phyloP scores from a whole-genome alignment of 2,329 filamentous ascomycete species.

The Paecilomyces niveus region DNA sequence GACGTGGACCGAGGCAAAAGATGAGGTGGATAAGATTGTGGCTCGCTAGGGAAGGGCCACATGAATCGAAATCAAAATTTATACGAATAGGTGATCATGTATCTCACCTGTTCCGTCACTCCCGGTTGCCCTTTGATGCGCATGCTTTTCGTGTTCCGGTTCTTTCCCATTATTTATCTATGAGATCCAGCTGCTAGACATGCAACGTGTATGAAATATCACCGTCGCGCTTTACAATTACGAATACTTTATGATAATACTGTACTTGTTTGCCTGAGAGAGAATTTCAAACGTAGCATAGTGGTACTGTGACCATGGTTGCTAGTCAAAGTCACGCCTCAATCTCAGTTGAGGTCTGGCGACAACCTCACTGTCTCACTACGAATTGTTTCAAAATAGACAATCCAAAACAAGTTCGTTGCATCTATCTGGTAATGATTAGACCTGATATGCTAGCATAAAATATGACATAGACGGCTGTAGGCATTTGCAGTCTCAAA shows the following conservation, averaged over 20 bases:
- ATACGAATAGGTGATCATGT: neutral
- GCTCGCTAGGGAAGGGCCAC: slow-evolving; percentile 19
- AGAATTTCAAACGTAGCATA: neutral
- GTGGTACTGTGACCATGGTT: neutral
- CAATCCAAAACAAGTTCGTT: neutral
- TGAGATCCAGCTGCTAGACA: neutral
- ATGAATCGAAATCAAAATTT: neutral
- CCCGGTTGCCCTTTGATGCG: neutral
- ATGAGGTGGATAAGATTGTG: slow-evolving; percentile 80
- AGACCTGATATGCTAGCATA: neutral
- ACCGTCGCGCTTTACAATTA: neutral
- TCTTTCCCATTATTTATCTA: neutral
- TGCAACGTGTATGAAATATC: neutral
- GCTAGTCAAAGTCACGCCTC: too few species aligned
- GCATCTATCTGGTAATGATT: neutral
- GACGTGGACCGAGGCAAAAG: slow-evolving; percentile 84
- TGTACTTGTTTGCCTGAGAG: neutral
- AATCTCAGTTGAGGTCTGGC: too few species aligned
- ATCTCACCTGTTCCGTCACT: neutral
- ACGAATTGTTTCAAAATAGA: neutral
- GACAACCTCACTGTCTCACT: neutral
- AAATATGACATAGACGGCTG: neutral
- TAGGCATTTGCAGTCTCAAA: neutral
- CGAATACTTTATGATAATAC: neutral
- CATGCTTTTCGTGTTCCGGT: neutral